phyloP scores from a whole-genome alignment of 163 green algal genomes.

The Smithsoniella earleae region DNA sequence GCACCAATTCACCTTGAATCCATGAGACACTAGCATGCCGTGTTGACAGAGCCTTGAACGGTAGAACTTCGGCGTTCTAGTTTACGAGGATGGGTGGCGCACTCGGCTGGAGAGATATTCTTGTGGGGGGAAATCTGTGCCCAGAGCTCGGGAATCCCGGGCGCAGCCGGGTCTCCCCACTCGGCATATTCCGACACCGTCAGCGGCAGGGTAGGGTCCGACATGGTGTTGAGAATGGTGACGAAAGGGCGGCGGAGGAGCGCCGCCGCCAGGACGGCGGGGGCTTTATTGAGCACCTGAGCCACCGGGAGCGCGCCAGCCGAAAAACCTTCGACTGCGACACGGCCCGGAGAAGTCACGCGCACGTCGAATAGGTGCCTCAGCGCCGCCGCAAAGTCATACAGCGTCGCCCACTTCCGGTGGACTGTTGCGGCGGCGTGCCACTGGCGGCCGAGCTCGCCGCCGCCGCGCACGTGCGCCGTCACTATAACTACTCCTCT shows the following conservation, averaged over 20 bases:
- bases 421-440: constrained; percentile 34
- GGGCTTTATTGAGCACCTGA: constrained; percentile 37
- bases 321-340: constrained; percentile 44
- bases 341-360: neutral
- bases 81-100: neutral
- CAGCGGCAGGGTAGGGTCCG: constrained; percentile 45
- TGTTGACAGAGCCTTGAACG: neutral
- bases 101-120: neutral
- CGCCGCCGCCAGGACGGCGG: constrained; percentile 37
- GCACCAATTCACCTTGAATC: neutral
- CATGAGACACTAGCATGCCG: neutral
- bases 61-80: neutral
- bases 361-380: constrained; percentile 35
- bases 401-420: constrained; percentile 38
- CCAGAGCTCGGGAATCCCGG: constrained; percentile 1
- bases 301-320: constrained; percentile 48
- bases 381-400: constrained; percentile 45
- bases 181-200: constrained; percentile 61
- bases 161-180: constrained; percentile 50
- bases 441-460: constrained; percentile 45
- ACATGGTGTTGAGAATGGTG: constrained; percentile 52
- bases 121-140: constrained; percentile 25
- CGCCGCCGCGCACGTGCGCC: constrained; percentile 37
- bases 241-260: constrained; percentile 66
- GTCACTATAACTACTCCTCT: constrained; percentile 42